Evolutionary conservation across 352 stramenopile species (phyloP).

Genomic region (Phytophthora megakarya): DNA sequence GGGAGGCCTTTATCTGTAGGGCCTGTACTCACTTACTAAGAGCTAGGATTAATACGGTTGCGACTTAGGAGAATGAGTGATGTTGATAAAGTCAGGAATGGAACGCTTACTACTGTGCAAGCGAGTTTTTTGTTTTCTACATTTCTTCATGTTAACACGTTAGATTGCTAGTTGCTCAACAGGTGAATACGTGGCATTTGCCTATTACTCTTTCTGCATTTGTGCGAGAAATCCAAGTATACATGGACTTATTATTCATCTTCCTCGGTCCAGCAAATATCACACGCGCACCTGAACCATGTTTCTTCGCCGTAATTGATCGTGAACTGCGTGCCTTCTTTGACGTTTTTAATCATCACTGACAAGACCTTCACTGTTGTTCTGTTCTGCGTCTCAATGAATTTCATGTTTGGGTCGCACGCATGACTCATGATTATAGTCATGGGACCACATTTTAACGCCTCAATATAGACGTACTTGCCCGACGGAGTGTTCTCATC

Average conservation of each 20-base stretch:
- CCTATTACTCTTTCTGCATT: too few species aligned
- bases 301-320: conserved; percentile 9
- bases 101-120: too few species aligned
- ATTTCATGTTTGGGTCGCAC: conserved; percentile 4
- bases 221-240: too few species aligned
- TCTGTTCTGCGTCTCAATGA: conserved; percentile 16
- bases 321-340: background rate
- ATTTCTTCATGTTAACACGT: too few species aligned
- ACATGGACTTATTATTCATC: background rate
- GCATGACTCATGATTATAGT: conserved; percentile 6
- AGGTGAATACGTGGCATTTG: too few species aligned
- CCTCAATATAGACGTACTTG: conserved; percentile 14
- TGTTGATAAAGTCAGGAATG: too few species aligned
- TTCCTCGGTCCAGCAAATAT: background rate
- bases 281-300: conserved; percentile 14
- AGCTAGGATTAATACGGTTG: too few species aligned
- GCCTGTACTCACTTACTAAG: too few species aligned
- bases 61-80: too few species aligned
- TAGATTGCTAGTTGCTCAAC: too few species aligned
- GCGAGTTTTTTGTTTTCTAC: too few species aligned
- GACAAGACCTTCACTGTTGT: conserved; percentile 7
- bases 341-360: background rate
- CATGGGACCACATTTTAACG: background rate
- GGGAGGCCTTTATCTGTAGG: too few species aligned
- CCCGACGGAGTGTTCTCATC: background rate